Base-by-base conservation (phyloP, 106 monocot species). In the Dendrobium catenatum region DNA sequence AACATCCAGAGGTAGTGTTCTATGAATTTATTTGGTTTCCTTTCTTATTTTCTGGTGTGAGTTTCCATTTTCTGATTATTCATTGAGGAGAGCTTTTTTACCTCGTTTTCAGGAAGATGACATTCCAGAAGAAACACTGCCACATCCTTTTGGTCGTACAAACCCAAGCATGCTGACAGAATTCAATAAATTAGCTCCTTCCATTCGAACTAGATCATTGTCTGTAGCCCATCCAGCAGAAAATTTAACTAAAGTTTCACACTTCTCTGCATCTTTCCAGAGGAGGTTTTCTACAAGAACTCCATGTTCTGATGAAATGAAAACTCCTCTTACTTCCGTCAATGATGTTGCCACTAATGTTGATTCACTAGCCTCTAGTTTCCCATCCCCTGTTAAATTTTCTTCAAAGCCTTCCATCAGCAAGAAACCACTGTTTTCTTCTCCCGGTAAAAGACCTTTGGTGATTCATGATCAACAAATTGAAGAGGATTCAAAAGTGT, bases 21-120 rank as follows among this genome's bases (percentile, higher is more conserved):
- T 66, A 7, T 66, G 8, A 26, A 51, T 66, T 7, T 66, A 66
- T 0, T 66, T 66, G 26, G 1, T 66, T 22, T 7, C 10, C 24
- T 26, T 6, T 6, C 64, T 10, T 26, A 26, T 26, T 66, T 66
- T 22, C 26, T 26, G 10, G 64, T n/a, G 26, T 20, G 58, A 18
- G 5, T 13, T 58, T 20, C 17, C 58, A 58, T 58, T 58, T 58
- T 58, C 2, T 66, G 24, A 66, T 66, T 24, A 66, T 66, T 66
- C 26, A n/a, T 15, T 66, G 64, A 66, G 1, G 10, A 26, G 6
- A 8, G 64, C 1, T 24, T 37, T 0, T 70, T 51, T 59, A 51
- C 42, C 31, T 81, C 48, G 27, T 77, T 82, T 72, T 19, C 86
- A 93, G 93, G 93, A 84, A 68, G 82, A 90, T 82, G 93, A 90